Evolutionary conservation across 257 asterid species (phyloP).

Genomic region (Primulina eburnea): DNA sequence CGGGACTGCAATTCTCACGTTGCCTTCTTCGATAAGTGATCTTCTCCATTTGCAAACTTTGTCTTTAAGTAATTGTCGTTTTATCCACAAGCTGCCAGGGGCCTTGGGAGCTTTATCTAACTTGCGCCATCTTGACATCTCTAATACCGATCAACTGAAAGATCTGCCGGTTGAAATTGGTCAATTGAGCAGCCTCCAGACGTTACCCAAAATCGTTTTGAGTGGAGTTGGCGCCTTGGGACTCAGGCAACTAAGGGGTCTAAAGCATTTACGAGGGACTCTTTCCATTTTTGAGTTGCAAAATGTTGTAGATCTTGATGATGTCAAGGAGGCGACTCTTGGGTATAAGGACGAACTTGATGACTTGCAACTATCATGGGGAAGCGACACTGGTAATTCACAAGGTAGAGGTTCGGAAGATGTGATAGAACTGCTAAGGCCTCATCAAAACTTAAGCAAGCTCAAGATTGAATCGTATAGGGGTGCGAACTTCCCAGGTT

Average conservation of each 20-base stretch:
- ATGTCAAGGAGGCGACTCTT: constrained; percentile 53
- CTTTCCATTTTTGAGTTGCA: constrained; percentile 55
- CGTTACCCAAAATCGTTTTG: constrained; percentile 52
- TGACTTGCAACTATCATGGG: constrained; percentile 57
- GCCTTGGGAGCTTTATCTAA: constrained; percentile 48
- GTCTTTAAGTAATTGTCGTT: constrained; percentile 52
- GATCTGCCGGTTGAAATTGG: constrained; percentile 56
- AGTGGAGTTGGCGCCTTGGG: constrained; percentile 49
- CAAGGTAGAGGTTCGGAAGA: constrained; percentile 31
- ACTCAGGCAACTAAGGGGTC: constrained; percentile 38
- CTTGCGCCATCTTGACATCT: constrained; percentile 60
- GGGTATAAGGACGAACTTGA: constrained; percentile 38
- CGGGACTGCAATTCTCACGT: constrained; percentile 39
- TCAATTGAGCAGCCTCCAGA: constrained; percentile 40
- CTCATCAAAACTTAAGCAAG: constrained; percentile 45
- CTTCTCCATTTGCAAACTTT: constrained; percentile 47
- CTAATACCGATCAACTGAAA: constrained; percentile 49
- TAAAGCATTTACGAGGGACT: constrained; percentile 45
- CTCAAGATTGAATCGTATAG: constrained; percentile 50
- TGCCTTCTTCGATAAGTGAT: constrained; percentile 43
- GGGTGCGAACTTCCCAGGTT: constrained; percentile 45
- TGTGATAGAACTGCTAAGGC: constrained; percentile 50
- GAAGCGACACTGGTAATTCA: constrained; percentile 32
- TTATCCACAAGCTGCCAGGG: constrained; percentile 46
- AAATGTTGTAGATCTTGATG: constrained; percentile 45